Evolutionary conservation across 805 yeast genomes (phyloP).

Genomic region (Candida hispaniensis): DNA sequence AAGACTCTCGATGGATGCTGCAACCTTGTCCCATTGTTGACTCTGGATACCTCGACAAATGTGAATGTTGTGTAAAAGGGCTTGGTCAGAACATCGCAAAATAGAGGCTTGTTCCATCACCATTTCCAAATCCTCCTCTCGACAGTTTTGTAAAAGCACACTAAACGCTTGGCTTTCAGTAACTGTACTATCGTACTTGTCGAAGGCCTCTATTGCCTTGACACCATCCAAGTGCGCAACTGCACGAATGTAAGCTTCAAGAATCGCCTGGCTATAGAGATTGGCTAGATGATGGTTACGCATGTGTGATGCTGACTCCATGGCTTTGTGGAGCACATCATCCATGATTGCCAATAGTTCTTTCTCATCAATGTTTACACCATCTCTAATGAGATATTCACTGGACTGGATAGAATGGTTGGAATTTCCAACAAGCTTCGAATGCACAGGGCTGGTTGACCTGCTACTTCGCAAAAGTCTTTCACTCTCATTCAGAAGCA

Average conservation of each 20-base stretch:
- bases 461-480: too few species aligned
- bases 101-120: conserved; percentile 1
- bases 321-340: too few species aligned
- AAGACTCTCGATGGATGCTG: not conserved
- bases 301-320: too few species aligned
- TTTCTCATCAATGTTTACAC: conserved; percentile 1
- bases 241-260: conserved; percentile 11
- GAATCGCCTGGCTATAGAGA: conserved; percentile 5
- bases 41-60: conserved; percentile 6
- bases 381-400: not conserved
- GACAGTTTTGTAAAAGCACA: conserved; percentile 3
- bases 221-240: conserved; percentile 2
- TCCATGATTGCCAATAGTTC: too few species aligned
- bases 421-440: not conserved
- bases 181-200: not conserved
- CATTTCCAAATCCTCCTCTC: conserved; percentile 6
- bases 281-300: too few species aligned
- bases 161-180: conserved; percentile 6
- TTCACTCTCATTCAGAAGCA: too few species aligned
- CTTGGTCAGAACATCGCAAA: conserved; percentile 3
- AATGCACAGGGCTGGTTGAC: too few species aligned
- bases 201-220: conserved; percentile 2
- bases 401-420: conserved; percentile 1
- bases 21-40: not conserved
- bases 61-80: conserved; percentile 1